Percentiles rank a stretch among this genome's conserved stretches.
Evolutionary conservation across 23 red algal species (phyloP).

Genomic region (Gracilaria vermiculophylla): DNA sequence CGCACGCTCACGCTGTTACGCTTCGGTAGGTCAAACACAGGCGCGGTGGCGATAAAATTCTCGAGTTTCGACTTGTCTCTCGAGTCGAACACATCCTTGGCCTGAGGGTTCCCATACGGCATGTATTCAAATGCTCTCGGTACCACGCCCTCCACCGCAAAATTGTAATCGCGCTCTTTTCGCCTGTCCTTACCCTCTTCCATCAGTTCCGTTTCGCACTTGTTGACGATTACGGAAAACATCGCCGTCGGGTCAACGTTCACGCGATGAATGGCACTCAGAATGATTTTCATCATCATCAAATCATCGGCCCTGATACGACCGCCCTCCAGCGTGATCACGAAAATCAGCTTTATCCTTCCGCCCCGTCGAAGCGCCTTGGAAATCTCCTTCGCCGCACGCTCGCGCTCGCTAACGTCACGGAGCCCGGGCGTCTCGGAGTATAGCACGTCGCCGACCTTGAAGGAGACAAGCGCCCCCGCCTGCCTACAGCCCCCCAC

Average conservation of each 20-base stretch:
- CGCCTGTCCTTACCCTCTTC: neutral
- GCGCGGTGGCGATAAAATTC: neutral
- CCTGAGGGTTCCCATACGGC: neutral
- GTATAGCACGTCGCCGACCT: neutral
- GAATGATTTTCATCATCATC: neutral
- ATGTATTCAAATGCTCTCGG: neutral
- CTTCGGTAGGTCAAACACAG: neutral
- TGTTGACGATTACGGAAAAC: constrained; percentile 29
- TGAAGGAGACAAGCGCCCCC: neutral
- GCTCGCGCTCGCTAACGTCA: neutral
- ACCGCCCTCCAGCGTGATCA: neutral
- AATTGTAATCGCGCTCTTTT: neutral
- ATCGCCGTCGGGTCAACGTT: neutral
- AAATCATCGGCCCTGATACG: neutral
- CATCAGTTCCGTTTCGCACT: neutral
- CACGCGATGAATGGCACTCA: neutral
- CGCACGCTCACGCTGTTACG: neutral
- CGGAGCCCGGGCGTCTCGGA: constrained; percentile 19
- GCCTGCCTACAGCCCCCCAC: neutral
- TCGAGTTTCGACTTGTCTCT: neutral
- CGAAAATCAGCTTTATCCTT: constrained; percentile 1
- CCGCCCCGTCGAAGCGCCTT: neutral
- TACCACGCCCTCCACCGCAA: neutral
- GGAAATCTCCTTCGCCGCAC: constrained; percentile 3
- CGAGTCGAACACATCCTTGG: neutral